Conservation (phyloP, 2,329 filamentous ascomycete genomes). For the Cladosporium sp. region DNA sequence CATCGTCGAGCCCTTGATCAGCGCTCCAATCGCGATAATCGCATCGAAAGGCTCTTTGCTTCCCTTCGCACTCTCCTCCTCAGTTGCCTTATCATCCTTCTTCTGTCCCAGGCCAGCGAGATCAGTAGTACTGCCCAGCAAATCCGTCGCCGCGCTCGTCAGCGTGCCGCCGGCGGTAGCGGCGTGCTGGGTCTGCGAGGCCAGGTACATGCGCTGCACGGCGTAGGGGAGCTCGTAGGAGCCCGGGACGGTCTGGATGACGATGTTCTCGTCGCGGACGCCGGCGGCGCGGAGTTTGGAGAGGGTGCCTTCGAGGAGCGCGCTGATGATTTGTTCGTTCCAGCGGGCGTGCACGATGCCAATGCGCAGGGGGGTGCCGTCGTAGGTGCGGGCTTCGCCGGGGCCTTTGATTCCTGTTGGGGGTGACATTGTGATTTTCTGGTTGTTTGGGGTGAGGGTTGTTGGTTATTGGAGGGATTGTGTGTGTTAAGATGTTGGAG, state of each 20-base stretch:
- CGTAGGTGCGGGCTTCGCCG: constrained; percentile 20
- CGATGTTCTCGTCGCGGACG: constrained; percentile 84
- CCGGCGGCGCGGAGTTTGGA: constrained; percentile 76
- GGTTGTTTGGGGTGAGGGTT: neutral
- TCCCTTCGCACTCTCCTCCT: constrained; percentile 36
- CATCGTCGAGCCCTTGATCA: constrained; percentile 99
- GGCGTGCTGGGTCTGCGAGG: constrained; percentile 70
- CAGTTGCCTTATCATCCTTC: neutral
- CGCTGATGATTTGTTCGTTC: constrained; percentile 86
- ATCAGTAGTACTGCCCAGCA: constrained; percentile 66
- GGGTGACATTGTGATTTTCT: neutral
- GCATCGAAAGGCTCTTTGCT: constrained; percentile 76
- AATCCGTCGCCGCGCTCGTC: constrained; percentile 41
- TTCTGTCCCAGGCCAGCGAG: constrained; percentile 5
- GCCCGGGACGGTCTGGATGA: constrained; percentile 85
- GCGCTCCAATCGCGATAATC: constrained; percentile 89
- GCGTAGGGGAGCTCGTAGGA: constrained; percentile 94
- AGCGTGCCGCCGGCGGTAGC: constrained; percentile 33
- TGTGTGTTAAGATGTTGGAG: neutral
- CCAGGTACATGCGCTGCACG: constrained; percentile 70
- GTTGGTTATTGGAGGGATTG: neutral
- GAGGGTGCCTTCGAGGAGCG: constrained; percentile 78
- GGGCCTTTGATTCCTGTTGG: constrained; percentile 19
- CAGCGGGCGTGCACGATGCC: constrained; percentile 95
- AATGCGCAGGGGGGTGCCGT: constrained; percentile 68